These are phyloP conservation scores for Hagleromyces aurorensis DNA, from an alignment of 805 yeast species.

Conservation along the genomic window DNA sequence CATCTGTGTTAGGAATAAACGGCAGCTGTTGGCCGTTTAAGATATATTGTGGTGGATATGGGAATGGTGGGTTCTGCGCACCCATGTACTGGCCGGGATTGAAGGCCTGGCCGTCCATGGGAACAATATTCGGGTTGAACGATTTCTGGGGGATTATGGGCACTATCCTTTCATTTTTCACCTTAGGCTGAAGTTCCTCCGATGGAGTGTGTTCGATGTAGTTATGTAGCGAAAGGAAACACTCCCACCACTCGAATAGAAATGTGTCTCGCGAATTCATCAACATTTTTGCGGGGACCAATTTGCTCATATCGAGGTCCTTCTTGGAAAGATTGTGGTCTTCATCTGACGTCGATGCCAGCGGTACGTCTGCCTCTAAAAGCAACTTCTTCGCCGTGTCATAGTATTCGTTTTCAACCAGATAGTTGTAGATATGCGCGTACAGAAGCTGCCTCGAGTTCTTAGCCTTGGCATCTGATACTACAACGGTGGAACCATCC, in stretches of 20 bases:
- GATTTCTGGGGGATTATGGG: conserved; percentile 16
- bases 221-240: conserved; percentile 42
- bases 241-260: conserved; percentile 50
- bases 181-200: conserved; percentile 15
- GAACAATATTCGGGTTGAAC: conserved; percentile 1
- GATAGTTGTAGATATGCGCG: conserved; percentile 46
- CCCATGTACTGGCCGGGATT: too few species aligned
- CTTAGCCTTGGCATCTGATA: conserved; percentile 40
- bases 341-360: too few species aligned
- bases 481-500: conserved; percentile 20
- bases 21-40: too few species aligned
- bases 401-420: conserved; percentile 39
- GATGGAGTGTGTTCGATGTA: conserved; percentile 33
- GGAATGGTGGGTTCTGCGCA: too few species aligned
- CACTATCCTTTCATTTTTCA: conserved; percentile 12
- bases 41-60: too few species aligned
- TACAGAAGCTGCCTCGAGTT: conserved; percentile 43
- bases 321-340: conserved; percentile 4
- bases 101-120: too few species aligned
- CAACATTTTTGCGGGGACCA: conserved; percentile 33
- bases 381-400: conserved; percentile 45
- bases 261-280: conserved; percentile 40
- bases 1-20: too few species aligned
- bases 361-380: conserved; percentile 38
- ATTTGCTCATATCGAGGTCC: conserved; percentile 9